phyloP scores from a whole-genome alignment of 1,284 basidiomycete species.

The Irpex lacteus region DNA sequence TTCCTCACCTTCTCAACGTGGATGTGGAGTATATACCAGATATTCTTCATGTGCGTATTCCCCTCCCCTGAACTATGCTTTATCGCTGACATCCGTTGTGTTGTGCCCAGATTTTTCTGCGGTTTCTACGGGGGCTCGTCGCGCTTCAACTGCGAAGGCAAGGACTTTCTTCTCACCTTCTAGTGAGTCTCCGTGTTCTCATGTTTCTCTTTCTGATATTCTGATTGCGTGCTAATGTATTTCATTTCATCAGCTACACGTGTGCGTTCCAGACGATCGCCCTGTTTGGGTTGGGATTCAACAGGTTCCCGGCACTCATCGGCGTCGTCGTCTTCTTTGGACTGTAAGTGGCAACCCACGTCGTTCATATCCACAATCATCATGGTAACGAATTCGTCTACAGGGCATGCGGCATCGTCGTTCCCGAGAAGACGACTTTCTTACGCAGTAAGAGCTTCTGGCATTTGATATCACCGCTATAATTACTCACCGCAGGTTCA shows the following conservation, averaged over 20 bases:
- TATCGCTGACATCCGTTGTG: neutral
- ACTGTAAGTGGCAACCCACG: slow-evolving; percentile 41
- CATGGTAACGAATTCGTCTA: neutral
- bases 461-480: neutral
- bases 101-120: slow-evolving; percentile 49
- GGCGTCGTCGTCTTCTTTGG: slow-evolving; percentile 59
- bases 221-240: too few species aligned
- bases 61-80: too few species aligned
- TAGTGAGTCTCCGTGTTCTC: slow-evolving; percentile 45
- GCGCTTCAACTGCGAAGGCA: slow-evolving; percentile 38
- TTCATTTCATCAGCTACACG: slow-evolving; percentile 36
- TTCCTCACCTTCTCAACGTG: slow-evolving; percentile 53
- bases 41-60: slow-evolving; percentile 50
- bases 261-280: slow-evolving; percentile 75
- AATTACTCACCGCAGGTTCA: slow-evolving; percentile 34
- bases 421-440: slow-evolving; percentile 51
- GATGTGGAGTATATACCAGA: slow-evolving; percentile 50
- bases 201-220: neutral
- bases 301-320: slow-evolving; percentile 63
- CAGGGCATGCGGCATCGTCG: slow-evolving; percentile 51
- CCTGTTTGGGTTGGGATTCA: slow-evolving; percentile 72
- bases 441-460: slow-evolving; percentile 46
- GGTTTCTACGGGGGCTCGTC: slow-evolving; percentile 42
- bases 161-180: slow-evolving; percentile 63
- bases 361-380: neutral